These are phyloP conservation scores for Zoysia pacifica DNA, from an alignment of 176 grass and related monocot genomes.

Conservation along the genomic window DNA sequence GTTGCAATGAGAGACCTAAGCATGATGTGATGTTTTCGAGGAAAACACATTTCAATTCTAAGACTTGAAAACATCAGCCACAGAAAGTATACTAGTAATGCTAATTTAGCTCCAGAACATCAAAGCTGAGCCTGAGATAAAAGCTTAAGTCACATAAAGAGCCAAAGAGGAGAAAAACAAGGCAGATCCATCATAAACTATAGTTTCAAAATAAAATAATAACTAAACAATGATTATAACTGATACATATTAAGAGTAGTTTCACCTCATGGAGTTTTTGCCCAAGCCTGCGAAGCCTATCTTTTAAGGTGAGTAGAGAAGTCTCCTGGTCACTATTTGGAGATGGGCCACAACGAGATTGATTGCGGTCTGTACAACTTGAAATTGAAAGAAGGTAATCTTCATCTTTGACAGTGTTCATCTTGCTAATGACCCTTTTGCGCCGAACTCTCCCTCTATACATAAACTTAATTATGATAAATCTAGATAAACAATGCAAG, in stretches of 20 bases:
- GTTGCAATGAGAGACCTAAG: too few relatives aligned
- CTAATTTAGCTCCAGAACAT: too few relatives aligned
- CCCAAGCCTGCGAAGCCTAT: constrained; percentile 63
- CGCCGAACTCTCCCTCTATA: constrained; percentile 63
- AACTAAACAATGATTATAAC: constrained; percentile 13
- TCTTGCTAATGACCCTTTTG: constrained; percentile 53
- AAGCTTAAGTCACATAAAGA: background rate
- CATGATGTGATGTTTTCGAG: too few relatives aligned
- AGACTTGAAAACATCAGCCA: too few relatives aligned
- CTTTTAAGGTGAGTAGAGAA: constrained; percentile 57
- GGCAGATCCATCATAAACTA: background rate
- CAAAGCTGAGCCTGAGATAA: too few relatives aligned
- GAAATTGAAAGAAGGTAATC: constrained; percentile 43
- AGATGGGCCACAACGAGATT: constrained; percentile 50
- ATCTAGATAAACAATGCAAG: constrained; percentile 20
- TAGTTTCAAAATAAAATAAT: background rate
- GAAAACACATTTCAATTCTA: too few relatives aligned
- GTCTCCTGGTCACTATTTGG: constrained; percentile 50
- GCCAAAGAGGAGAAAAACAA: background rate
- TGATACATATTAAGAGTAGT: background rate
- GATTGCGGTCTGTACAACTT: constrained; percentile 45
- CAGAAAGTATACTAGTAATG: too few relatives aligned
- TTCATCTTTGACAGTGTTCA: constrained; percentile 29
- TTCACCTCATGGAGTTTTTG: constrained; percentile 63
- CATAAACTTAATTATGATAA: constrained; percentile 36